Base-by-base conservation (phyloP, 352 stramenopile species). In the Phytopythium sindhum region DNA sequence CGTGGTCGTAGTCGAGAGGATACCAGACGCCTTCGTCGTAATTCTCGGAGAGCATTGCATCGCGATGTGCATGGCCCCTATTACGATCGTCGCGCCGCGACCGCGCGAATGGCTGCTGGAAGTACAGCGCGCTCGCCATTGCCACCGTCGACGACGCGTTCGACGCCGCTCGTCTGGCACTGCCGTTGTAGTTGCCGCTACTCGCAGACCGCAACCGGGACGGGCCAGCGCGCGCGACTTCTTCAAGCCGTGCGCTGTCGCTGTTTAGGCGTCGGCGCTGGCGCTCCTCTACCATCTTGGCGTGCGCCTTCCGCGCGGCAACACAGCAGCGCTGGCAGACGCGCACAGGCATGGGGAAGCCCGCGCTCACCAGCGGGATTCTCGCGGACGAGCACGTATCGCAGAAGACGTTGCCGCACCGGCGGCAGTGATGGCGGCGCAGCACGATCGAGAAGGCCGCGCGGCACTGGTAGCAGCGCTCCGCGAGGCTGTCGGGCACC, bases 331-430 rank as follows among this genome's bases (percentile, higher is more conserved):
- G 91, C 24, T 81, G 81, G 59, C 86, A 95, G n/a, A 95, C 86
- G 15, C 86, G 71, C 10, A 95, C 86, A 15, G 86, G 86, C 7
- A 77, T 79, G 58, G 81, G 74, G 68, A 92, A 90, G 2, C 80
- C 84, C 0, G 83, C 79, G 2, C 80, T 70, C 1, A 91, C 74
- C 29, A 96, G 65, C 26, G 87, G 80, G 64, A 96, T 95, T n/a
- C 90, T 69, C 8, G 77, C 66, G 6, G 85, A 91, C 9, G 86
- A 88, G 67, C 93, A 98, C 17, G 80, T 70, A 54, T 96, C 88
- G 69, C 93, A 97, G 66, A 97, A 97, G 11, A 97, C 78, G 45
- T 91, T 90, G 7, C 93, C 92, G 66, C 91, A 97, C 24, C 83
- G 73, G 2, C 90, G 80, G 61, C 91, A 97, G 72, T 97, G 88